Conservation (phyloP, 2,329 filamentous ascomycete species). For the Zasmidium angulare region DNA sequence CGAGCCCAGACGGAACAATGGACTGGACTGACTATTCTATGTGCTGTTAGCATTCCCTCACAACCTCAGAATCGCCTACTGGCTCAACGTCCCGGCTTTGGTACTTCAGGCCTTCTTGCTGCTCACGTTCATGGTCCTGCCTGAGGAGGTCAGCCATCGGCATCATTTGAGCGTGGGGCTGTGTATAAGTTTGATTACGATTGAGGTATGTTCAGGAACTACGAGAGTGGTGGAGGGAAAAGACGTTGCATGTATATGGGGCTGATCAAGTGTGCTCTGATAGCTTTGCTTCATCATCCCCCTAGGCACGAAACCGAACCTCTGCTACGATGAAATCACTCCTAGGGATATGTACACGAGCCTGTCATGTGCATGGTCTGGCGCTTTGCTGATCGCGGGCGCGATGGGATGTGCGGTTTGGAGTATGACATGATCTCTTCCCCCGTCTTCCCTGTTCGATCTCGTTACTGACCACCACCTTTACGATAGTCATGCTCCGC, state of each 20-base stretch:
- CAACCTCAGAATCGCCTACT: slow-evolving; percentile 34
- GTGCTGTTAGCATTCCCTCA: slow-evolving; percentile 6
- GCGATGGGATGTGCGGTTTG: slow-evolving; percentile 83
- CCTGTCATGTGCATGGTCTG: slow-evolving; percentile 75
- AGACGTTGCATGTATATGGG: slow-evolving; percentile 68
- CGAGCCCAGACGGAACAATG: background rate
- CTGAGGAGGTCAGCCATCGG: slow-evolving; percentile 69
- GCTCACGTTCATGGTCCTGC: slow-evolving; percentile 72
- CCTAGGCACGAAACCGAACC: slow-evolving; percentile 66
- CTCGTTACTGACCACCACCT: background rate
- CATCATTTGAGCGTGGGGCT: slow-evolving; percentile 84
- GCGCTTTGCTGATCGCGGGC: slow-evolving; percentile 73
- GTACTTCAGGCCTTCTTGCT: slow-evolving; percentile 71
- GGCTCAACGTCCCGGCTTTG: slow-evolving; percentile 73
- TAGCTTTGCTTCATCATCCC: slow-evolving; percentile 87
- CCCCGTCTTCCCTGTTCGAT: background rate
- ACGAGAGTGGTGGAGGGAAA: too few relatives aligned
- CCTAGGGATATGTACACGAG: slow-evolving; percentile 77
- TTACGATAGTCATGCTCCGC: slow-evolving; percentile 55
- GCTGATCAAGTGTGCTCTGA: slow-evolving; percentile 61
- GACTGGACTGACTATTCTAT: background rate
- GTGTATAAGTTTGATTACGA: slow-evolving; percentile 73
- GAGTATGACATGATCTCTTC: slow-evolving; percentile 41
- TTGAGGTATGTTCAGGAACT: slow-evolving; percentile 71
- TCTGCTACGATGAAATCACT: slow-evolving; percentile 82